These are phyloP conservation scores for Coemansia sp. DNA, from an alignment of 192 early-diverging fungal species.

Conservation along the genomic window DNA sequence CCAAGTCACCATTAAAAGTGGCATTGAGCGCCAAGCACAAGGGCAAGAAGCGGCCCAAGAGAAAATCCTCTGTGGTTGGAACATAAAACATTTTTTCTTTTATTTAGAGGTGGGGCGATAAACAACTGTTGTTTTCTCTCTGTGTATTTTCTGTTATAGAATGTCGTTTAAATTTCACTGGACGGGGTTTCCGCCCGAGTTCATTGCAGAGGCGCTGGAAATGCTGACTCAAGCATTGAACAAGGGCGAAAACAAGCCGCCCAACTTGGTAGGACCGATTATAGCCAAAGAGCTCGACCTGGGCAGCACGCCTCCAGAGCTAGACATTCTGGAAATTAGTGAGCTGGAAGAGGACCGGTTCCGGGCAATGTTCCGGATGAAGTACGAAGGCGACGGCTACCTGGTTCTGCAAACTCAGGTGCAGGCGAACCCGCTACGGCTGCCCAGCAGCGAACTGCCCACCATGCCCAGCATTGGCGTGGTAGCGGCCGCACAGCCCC, in stretches of 20 bases:
- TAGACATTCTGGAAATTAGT: constrained; percentile 97
- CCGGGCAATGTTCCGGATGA: constrained; percentile 92
- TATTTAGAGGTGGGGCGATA: background rate
- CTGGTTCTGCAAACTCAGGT: constrained; percentile 91
- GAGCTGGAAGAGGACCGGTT: constrained; percentile 93
- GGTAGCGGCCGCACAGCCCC: constrained; percentile 87
- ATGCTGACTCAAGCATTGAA: constrained; percentile 90
- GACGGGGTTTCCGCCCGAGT: constrained; percentile 84
- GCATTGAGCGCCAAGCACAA: constrained; percentile 5
- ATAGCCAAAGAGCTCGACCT: constrained; percentile 90
- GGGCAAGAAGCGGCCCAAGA: constrained; percentile 30
- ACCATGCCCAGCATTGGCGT: constrained; percentile 64
- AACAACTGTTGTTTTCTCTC: background rate
- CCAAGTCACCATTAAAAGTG: background rate
- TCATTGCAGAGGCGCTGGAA: constrained; percentile 80
- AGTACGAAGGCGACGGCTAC: constrained; percentile 90
- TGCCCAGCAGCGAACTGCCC: constrained; percentile 57
- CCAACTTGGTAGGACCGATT: constrained; percentile 90
- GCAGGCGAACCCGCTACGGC: constrained; percentile 61
- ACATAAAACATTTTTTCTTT: background rate
- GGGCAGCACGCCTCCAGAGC: constrained; percentile 91
- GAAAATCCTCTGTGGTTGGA: constrained; percentile 12
- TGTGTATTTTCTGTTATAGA: background rate
- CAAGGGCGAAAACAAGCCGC: constrained; percentile 84
- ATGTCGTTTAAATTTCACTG: constrained; percentile 98